Evolutionary conservation across 345 rosid genomes (phyloP).

Genomic region (Brassica carinata): DNA sequence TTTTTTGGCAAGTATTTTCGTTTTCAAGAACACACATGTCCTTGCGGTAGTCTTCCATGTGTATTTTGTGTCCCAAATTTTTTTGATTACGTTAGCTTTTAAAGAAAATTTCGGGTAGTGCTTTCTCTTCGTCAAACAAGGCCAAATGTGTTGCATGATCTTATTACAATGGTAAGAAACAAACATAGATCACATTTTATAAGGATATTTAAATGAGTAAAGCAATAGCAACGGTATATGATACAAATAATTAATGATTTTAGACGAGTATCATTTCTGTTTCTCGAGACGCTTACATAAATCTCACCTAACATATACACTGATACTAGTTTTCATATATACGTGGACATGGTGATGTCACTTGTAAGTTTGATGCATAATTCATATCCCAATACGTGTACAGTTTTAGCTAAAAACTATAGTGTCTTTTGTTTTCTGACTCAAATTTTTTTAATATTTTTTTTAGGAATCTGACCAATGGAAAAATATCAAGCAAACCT

Average conservation of each 20-base stretch:
- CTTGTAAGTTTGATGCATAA: not conserved
- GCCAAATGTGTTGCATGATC: conserved; percentile 25
- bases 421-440: not conserved
- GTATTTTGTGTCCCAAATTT: not conserved
- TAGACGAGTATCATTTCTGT: not conserved
- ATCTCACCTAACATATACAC: conserved; percentile 21
- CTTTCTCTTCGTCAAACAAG: conserved; percentile 2
- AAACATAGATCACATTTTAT: not conserved
- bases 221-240: not conserved
- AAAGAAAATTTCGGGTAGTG: not conserved
- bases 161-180: not conserved
- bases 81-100: conserved; percentile 16
- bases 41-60: not conserved
- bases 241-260: not conserved
- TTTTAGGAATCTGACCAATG: not conserved
- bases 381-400: conserved; percentile 1
- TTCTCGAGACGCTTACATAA: conserved; percentile 6
- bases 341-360: conserved; percentile 16
- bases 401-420: not conserved
- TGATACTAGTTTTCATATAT: not conserved
- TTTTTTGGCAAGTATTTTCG: not conserved
- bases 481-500: conserved; percentile 2
- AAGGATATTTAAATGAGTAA: not conserved
- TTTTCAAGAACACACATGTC: conserved; percentile 15
- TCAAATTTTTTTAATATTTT: not conserved